A percentile compares a stretch with the other conserved stretches of the same genome.
phyloP scores from a whole-genome alignment of 1,284 basidiomycete genomes.

The Bjerkandera adusta region DNA sequence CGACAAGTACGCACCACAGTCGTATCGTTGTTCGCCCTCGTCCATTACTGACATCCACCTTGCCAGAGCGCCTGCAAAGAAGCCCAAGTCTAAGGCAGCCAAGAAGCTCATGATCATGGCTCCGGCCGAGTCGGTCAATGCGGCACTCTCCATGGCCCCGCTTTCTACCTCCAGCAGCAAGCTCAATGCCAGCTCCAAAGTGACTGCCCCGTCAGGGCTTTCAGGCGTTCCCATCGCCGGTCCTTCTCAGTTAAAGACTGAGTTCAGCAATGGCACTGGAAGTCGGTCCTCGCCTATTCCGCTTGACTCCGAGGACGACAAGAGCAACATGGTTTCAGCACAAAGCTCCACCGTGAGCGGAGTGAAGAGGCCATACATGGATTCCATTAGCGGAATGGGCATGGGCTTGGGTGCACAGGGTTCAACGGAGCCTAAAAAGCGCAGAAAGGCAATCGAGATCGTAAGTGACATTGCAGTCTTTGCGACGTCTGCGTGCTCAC shows the following conservation, averaged over 20 bases:
- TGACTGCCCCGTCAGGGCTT: conserved; percentile 2
- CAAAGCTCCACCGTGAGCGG: conserved; percentile 22
- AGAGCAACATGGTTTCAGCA: conserved; percentile 10
- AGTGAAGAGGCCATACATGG: too few species aligned
- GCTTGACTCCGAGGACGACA: conserved; percentile 37
- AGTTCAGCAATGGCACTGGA: conserved; percentile 31
- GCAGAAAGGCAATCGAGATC: conserved; percentile 54
- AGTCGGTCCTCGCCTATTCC: conserved; percentile 56
- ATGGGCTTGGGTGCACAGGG: too few species aligned
- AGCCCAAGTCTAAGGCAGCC: conserved; percentile 51
- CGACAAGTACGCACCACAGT: conserved; percentile 52
- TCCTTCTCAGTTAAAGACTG: conserved; percentile 11
- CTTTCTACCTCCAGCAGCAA: conserved; percentile 9
- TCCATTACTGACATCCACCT: not conserved
- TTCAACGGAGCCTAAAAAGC: conserved; percentile 47
- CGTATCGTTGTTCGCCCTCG: not conserved
- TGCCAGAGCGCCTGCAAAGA: conserved; percentile 50
- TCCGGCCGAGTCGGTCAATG: conserved; percentile 28
- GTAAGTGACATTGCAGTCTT: conserved; percentile 38
- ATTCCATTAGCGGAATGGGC: too few species aligned
- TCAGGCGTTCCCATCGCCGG: conserved; percentile 20
- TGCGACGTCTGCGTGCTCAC: not conserved
- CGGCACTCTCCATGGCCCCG: conserved; percentile 29
- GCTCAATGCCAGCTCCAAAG: conserved; percentile 1
- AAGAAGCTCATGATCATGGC: conserved; percentile 44